Conservation (phyloP, 2,329 filamentous ascomycete species). For the Corinectria fuckeliana region DNA sequence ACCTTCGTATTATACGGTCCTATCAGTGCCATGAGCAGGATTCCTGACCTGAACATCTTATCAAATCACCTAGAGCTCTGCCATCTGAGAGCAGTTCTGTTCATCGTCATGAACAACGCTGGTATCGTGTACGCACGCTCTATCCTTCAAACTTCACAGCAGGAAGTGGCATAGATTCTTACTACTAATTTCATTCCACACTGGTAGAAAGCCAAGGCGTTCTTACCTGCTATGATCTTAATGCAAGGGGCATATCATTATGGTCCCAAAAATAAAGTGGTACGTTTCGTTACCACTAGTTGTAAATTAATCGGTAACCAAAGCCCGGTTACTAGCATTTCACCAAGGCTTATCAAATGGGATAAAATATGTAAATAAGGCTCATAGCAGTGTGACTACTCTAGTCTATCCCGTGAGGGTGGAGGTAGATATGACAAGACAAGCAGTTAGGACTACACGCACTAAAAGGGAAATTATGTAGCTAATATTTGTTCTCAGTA, state of each 20-base stretch:
- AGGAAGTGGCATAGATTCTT: constrained; percentile 45
- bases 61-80: neutral
- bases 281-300: constrained; percentile 63
- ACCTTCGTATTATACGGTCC: neutral
- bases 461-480: neutral
- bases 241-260: constrained; percentile 71
- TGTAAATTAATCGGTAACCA: constrained; percentile 68
- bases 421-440: neutral
- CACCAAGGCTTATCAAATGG: constrained; percentile 63
- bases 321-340: constrained; percentile 67
- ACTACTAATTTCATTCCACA: constrained; percentile 70
- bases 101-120: constrained; percentile 7
- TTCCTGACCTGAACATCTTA: neutral
- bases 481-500: neutral
- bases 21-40: too few relatives aligned
- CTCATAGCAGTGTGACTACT: neutral
- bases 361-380: neutral
- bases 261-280: constrained; percentile 66
- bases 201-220: constrained; percentile 65
- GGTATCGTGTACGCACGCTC: neutral
- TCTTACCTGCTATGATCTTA: constrained; percentile 65
- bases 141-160: neutral
- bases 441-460: neutral
- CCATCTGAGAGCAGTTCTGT: neutral
- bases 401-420: neutral